Evolutionary conservation across 495 filamentous ascomycete species (phyloP), one percentile per base, ranked within the genome.

Genomic region (Penicillium parvum): DNA sequence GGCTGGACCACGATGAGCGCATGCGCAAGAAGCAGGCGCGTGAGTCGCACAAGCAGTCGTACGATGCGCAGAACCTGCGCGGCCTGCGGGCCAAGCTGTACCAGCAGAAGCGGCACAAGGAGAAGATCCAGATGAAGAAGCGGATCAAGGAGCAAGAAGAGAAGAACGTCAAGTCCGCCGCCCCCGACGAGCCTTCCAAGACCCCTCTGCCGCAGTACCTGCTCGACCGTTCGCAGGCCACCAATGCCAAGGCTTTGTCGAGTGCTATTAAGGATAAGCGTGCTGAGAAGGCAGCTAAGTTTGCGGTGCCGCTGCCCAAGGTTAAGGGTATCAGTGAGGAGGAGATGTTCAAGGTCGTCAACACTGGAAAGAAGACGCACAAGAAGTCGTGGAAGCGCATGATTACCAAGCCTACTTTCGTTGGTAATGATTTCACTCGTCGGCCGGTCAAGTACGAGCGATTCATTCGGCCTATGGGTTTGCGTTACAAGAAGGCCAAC

Each of bases 101-200:
- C 74, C 84, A 88, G 64, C 86, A 96, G 75, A 86, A 92, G 78
- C 79, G 92, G 28, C 88, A 90, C 69, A 79, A 85, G 57, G 87
- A 97, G 72, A 99, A 99, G 84, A 97, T 99, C 64, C 90, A 96
- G 81, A 91, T 98, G 86, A 85, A 86, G 68, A 96, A 98, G 79
- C 75, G 82, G 56, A 95, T 98, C 78, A 85, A 84, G 66, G 83
- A 85, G 44, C 85, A 91, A 71, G 92, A 98, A 64, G 86, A 96
- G 74, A 84, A 86, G 66, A 94, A 94, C 58, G 82, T 97, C 74
- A 94, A 96, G 68, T 84, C 86, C n/a, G 74, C 80, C n/a, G 77
- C 80, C n/a, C 78, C 82, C 50, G 69, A 79, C 43, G 82, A 85
- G 65, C 83, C 86, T 15, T 82, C 81, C 48, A 66, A 69, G 62